phyloP scores from a whole-genome alignment of 257 asterid genomes.

The Penstemon eatonii region DNA sequence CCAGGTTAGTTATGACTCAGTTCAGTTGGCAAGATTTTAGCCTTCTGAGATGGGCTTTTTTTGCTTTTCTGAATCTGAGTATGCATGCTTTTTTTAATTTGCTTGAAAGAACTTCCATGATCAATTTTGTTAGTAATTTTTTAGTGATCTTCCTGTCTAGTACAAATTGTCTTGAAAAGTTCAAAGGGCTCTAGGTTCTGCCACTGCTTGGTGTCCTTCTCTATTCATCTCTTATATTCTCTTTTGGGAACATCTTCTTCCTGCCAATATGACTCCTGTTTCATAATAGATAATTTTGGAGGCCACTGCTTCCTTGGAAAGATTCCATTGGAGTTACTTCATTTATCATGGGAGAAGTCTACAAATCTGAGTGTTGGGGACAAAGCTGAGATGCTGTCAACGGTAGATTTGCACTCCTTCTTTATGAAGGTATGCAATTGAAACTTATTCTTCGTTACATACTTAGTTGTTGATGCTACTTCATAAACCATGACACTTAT shows the following conservation, averaged over 20 bases:
- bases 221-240: slow-evolving; percentile 13
- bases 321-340: slow-evolving; percentile 82
- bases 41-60: slow-evolving; percentile 21
- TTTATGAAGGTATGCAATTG: slow-evolving; percentile 60
- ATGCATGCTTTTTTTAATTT: background rate
- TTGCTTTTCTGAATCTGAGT: too few species aligned
- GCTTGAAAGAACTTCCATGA: background rate
- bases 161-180: background rate
- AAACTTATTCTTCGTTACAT: background rate
- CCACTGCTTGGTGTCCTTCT: slow-evolving; percentile 18
- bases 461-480: slow-evolving; percentile 8
- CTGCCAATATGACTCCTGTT: slow-evolving; percentile 27
- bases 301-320: slow-evolving; percentile 82
- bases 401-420: slow-evolving; percentile 81
- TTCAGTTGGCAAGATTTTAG: background rate
- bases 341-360: slow-evolving; percentile 81
- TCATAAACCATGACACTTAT: background rate
- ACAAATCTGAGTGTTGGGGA: slow-evolving; percentile 74
- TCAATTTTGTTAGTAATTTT: background rate
- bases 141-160: slow-evolving; percentile 10
- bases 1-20: slow-evolving; percentile 55
- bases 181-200: slow-evolving; percentile 11
- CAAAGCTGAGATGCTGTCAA: slow-evolving; percentile 83
- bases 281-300: slow-evolving; percentile 61
- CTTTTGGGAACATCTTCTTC: slow-evolving; percentile 16